Evolutionary conservation across 1,139 yeast species (phyloP), one percentile per base, ranked within the genome.

Genomic region (Hanseniaspora uvarum): DNA sequence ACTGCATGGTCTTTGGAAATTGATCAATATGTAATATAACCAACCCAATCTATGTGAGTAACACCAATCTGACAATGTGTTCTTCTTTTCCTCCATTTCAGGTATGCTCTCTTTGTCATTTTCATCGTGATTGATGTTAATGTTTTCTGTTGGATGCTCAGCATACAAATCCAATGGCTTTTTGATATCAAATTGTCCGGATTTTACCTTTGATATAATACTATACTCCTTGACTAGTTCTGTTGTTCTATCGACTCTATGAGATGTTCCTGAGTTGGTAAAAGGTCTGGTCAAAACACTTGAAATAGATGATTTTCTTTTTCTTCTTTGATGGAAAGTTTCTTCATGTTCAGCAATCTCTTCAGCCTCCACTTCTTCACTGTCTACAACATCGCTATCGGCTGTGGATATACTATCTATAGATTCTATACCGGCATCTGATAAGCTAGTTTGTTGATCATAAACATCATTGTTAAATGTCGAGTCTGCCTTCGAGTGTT

Each of bases 1-100:
- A 0, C 86, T 80, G 28, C 76, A 73, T 2, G 86, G 86, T 8
- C 83, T 73, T 39, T 71, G 62, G 57, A 81, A 73, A 65, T 81
- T 83, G 58, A 74, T 71, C 1, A 67, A 37, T 28, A 70, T 59
- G 54, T 68, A 69, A 7, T 58, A 52, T 1, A 60, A 38, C 67
- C 66, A 64, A 7, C 59, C 60, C 24, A 65, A 47, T 16, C 58
- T 60, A 55, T 63, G 53, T 46, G 53, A 16, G 58, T 52, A 24
- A 56, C 63, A 40, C 53, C 55, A 41, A 18, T 38, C 11, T 61
- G 60, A 14, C 55, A 52, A 14, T 46, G 55, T 37, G 60, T 64
- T 4, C 16, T 23, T 24, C 28, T 48, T 24, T 10, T 39, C n/a
- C 7, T 11, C 28, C 34, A 41, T 12, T 16, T 44, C 26, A 14